A percentile compares a stretch with the other conserved stretches of the same genome.
Evolutionary conservation across 2,329 filamentous ascomycete species (phyloP).

Genomic region (Coniochaeta hoffmannii): DNA sequence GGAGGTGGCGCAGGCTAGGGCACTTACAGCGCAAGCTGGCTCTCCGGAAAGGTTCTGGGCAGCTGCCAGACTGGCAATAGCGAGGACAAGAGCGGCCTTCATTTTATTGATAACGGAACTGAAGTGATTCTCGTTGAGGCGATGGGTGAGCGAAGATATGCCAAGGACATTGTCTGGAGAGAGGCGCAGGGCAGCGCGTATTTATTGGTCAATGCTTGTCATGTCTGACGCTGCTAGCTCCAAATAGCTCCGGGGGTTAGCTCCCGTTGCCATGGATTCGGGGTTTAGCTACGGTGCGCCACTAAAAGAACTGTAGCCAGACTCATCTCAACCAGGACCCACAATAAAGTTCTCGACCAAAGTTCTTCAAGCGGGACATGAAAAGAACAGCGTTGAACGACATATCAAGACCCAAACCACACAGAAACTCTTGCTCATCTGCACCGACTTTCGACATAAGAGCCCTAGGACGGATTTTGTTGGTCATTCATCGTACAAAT

Average conservation of each 20-base stretch:
- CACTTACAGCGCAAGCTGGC: background rate
- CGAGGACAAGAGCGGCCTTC: background rate
- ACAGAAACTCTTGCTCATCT: background rate
- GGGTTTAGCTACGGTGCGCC: background rate
- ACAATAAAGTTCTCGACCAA: background rate
- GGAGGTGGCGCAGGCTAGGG: background rate
- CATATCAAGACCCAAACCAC: background rate
- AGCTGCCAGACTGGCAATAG: background rate
- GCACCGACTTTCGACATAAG: no score
- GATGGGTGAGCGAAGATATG: background rate
- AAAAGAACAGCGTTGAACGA: no score
- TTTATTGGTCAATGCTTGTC: background rate
- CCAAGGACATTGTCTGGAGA: background rate
- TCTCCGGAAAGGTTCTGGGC: slow-evolving; percentile 1
- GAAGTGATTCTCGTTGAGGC: background rate
- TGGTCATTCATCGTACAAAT: no score
- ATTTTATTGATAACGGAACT: background rate
- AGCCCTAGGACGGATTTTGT: no score
- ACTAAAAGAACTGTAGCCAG: background rate
- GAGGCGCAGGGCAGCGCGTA: background rate
- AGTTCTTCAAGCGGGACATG: background rate
- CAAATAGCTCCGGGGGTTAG: background rate
- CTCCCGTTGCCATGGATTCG: background rate
- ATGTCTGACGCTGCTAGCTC: background rate
- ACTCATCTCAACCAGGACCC: background rate